These are phyloP conservation scores for Inosperma sp. DNA, from an alignment of 768 basidiomycete genomes.

Conservation along the genomic window DNA sequence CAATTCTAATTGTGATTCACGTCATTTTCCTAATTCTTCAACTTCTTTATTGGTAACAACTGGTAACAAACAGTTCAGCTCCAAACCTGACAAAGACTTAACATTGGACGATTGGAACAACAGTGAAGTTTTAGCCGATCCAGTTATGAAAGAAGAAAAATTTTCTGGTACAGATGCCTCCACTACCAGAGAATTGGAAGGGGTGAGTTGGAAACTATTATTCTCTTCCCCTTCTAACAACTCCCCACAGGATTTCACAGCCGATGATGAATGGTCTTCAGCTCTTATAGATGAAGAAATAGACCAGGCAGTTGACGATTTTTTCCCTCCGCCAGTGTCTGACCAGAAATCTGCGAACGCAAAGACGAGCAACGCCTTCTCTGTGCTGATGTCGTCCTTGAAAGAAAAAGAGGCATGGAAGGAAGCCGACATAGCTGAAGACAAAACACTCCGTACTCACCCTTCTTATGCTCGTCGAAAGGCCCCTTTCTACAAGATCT, in stretches of 20 bases:
- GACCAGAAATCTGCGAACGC: not conserved
- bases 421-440: constrained; percentile 58
- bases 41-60: not conserved
- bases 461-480: constrained; percentile 48
- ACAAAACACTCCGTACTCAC: constrained; percentile 37
- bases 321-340: not conserved
- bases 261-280: not conserved
- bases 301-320: not conserved
- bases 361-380: constrained; percentile 48
- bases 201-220: not conserved
- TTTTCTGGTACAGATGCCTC: not conserved
- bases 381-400: constrained; percentile 83
- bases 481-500: constrained; percentile 93
- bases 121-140: constrained; percentile 59
- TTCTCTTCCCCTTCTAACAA: too few relatives aligned
- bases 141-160: constrained; percentile 10
- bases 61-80: not conserved
- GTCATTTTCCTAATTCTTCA: not conserved
- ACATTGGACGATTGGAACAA: constrained; percentile 54
- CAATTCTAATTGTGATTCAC: not conserved
- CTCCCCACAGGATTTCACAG: not conserved
- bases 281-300: too few relatives aligned
- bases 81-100: constrained; percentile 26
- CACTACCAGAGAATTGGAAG: constrained; percentile 3
- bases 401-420: constrained; percentile 84